Evolutionary conservation across 768 basidiomycete species (phyloP).

Genomic region (Russula griseocarnosa): DNA sequence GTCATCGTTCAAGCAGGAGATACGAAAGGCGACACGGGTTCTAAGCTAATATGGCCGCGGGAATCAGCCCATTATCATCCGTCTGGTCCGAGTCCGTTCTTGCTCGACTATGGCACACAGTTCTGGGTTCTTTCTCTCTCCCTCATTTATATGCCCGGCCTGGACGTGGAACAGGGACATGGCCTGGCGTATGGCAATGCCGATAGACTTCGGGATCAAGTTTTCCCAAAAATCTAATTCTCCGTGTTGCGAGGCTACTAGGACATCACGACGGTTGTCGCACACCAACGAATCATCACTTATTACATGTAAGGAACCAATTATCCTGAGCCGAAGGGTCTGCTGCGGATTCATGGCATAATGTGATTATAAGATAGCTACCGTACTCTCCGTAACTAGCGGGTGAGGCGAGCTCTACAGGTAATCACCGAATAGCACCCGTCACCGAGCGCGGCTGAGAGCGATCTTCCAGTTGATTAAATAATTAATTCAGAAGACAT

Average conservation of each 20-base stretch:
- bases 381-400: background rate
- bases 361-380: too few relatives aligned
- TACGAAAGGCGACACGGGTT: background rate
- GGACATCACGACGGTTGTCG: conserved; percentile 1
- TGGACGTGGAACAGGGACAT: background rate
- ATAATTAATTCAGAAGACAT: background rate
- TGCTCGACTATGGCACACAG: background rate
- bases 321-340: background rate
- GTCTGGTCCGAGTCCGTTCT: background rate
- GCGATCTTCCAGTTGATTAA: background rate
- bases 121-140: too few relatives aligned
- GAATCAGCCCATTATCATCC: background rate
- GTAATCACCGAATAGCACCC: background rate
- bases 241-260: background rate
- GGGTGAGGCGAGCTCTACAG: background rate
- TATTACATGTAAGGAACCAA: background rate
- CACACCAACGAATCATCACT: background rate
- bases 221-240: background rate
- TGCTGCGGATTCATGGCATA: background rate
- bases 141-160: background rate
- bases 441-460: background rate
- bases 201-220: background rate
- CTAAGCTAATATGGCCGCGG: background rate
- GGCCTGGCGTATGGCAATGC: background rate
- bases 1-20: background rate